phyloP scores from a whole-genome alignment of 768 basidiomycete species.

The Cantharellus cinnabarinus region DNA sequence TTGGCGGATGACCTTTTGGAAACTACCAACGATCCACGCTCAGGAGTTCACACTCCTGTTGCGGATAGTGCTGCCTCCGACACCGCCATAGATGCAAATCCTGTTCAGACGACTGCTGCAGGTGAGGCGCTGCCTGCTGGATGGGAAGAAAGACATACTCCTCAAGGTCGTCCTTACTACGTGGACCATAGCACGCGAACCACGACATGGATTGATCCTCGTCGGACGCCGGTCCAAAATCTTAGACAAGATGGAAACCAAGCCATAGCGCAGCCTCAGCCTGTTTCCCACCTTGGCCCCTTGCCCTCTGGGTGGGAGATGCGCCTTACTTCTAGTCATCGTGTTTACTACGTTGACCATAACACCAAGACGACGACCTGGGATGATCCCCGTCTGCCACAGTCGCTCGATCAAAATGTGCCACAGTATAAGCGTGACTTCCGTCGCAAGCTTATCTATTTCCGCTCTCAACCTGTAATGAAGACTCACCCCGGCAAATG shows the following conservation, averaged over 20 bases:
- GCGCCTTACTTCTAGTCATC: slow-evolving; percentile 92
- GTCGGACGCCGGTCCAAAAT: slow-evolving; percentile 90
- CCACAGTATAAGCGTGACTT: slow-evolving; percentile 96
- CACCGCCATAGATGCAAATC: slow-evolving; percentile 8
- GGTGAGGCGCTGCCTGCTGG: slow-evolving; percentile 81
- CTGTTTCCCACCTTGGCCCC: slow-evolving; percentile 90
- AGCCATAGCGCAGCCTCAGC: slow-evolving; percentile 26
- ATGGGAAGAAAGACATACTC: slow-evolving; percentile 98
- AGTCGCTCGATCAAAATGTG: slow-evolving; percentile 93
- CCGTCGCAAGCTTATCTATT: slow-evolving; percentile 85
- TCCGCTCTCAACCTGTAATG: slow-evolving; percentile 78
- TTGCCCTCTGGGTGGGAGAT: slow-evolving; percentile 99
- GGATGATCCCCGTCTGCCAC: slow-evolving; percentile 83
- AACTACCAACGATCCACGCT: slow-evolving; percentile 14
- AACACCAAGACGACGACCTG: slow-evolving; percentile 40
- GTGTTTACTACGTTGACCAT: slow-evolving; percentile 98
- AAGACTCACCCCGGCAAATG: slow-evolving; percentile 58
- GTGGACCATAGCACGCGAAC: slow-evolving; percentile 99
- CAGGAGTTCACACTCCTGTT: slow-evolving; percentile 11
- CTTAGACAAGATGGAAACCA: slow-evolving; percentile 79
- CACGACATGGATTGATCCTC: slow-evolving; percentile 99
- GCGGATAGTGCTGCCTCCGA: slow-evolving; percentile 3
- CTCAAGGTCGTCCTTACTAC: slow-evolving; percentile 95
- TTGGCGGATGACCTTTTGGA: slow-evolving; percentile 77
- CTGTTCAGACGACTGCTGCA: slow-evolving; percentile 40